Base-by-base conservation (phyloP, 805 yeast species). In the Wickerhamomyces queroliae region DNA sequence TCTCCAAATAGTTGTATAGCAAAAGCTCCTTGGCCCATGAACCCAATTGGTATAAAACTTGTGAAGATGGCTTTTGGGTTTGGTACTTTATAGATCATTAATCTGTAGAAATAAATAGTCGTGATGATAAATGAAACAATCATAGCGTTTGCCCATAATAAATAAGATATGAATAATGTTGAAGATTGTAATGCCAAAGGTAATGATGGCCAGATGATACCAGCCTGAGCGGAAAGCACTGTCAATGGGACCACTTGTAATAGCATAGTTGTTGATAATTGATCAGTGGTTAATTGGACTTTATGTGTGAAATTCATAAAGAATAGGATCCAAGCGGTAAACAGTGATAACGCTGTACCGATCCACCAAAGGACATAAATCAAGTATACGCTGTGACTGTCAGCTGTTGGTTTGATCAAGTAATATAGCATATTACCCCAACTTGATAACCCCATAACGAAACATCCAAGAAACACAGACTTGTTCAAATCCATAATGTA, bases 1-100 rank as follows among this genome's bases (percentile, higher is more conserved):
- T 60, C 50, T 7, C 86, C 81, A 44, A 78, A 63, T 36, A 74
- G 58, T 45, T 80, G 59, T 12, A 84, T 69, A 2, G 84, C 85
- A 58, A 68, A 85, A 2, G 86, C 73, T 2, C 93, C 95, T 61
- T 89, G 96, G 16, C 96, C 96, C 54, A 84, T 58, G 31, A 90
- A 80, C 7, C 96, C 96, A 34, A 88, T 65, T 1, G 95, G 89
- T 38, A 87, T 70, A 54, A 88, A 86, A 35, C 78, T 62, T n/a
- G 89, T 72, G 54, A 82, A 81, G 2, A 83, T 70, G 35, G 62
- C 50, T 9, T 61, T 56, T 40, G 78, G 70, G 6, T 70, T 62
- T 2, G 95, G 90, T 20, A 80, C 59, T 47, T 80, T 80, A 52
- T 71, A 65, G 2, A 77, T 60, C 19, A 80, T 56, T 19, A 85